A percentile compares a stretch with the other conserved stretches of the same genome.
These are phyloP conservation scores for Letharia lupina DNA, from an alignment of 495 filamentous ascomycete species.

Conservation along the genomic window DNA sequence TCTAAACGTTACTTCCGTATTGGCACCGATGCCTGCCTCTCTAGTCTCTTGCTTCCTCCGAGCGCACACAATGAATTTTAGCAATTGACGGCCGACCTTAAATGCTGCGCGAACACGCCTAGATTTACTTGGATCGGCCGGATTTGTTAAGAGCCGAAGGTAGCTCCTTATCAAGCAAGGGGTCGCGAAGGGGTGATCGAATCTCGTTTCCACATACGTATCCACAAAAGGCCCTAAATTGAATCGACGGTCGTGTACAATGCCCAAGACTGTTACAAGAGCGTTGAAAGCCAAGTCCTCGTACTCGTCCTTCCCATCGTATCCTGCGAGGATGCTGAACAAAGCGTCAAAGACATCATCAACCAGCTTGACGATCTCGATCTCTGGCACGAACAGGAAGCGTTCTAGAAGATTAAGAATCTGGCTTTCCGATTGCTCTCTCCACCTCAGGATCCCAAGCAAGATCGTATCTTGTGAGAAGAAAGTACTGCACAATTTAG, in stretches of 20 bases:
- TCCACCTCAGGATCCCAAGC: constrained; percentile 79
- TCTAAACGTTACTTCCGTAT: constrained; percentile 66
- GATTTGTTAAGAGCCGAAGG: constrained; percentile 66
- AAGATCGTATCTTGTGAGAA: constrained; percentile 92
- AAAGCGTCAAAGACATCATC: constrained; percentile 85
- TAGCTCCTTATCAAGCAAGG: constrained; percentile 88
- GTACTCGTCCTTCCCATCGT: constrained; percentile 80
- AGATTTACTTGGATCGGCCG: constrained; percentile 69
- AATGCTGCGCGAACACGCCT: constrained; percentile 82
- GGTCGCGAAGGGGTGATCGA: constrained; percentile 90
- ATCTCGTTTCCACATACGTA: constrained; percentile 77
- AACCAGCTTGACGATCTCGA: constrained; percentile 91
- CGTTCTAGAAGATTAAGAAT: constrained; percentile 66
- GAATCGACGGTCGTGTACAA: constrained; percentile 90
- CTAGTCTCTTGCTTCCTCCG: constrained; percentile 79
- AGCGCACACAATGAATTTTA: constrained; percentile 92
- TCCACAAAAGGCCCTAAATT: constrained; percentile 85
- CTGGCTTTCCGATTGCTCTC: constrained; percentile 58
- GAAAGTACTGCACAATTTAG: constrained; percentile 88
- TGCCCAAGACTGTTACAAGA: constrained; percentile 80
- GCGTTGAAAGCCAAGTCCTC: constrained; percentile 90
- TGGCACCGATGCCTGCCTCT: constrained; percentile 84
- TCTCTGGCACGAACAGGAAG: constrained; percentile 88
- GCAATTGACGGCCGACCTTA: constrained; percentile 86
- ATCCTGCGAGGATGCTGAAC: constrained; percentile 82